phyloP scores from a whole-genome alignment of 306 rosid species.

The Boehmeria nivea region DNA sequence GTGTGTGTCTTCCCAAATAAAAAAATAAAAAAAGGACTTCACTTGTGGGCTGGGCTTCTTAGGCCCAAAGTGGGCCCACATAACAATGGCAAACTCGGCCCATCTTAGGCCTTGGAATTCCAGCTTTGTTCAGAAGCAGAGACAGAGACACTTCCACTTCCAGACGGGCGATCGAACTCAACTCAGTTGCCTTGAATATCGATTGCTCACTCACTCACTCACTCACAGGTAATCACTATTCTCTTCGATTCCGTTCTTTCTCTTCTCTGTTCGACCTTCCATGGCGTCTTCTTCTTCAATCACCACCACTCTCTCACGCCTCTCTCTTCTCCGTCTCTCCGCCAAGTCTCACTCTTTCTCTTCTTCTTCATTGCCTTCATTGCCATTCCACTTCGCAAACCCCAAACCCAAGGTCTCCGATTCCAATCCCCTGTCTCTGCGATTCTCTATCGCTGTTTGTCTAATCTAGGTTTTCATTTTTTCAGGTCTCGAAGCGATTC shows the following conservation, averaged over 20 bases:
- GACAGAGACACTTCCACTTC: too few species aligned
- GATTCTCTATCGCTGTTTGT: neutral
- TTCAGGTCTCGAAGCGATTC: conserved; percentile 40
- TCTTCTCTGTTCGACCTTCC: conserved; percentile 12
- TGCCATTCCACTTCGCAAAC: conserved; percentile 26
- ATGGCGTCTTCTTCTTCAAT: conserved; percentile 41
- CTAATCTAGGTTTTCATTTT: neutral
- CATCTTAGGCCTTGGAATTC: too few species aligned
- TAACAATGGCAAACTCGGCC: neutral
- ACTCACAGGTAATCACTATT: conserved; percentile 2
- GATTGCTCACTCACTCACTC: neutral
- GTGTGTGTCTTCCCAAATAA: too few species aligned
- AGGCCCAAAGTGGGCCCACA: neutral
- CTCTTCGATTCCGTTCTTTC: neutral
- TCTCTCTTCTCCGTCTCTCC: conserved; percentile 40
- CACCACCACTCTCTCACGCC: conserved; percentile 29
- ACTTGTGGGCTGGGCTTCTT: too few species aligned
- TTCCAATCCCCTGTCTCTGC: neutral
- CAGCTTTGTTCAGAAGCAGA: too few species aligned
- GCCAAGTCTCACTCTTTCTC: conserved; percentile 13
- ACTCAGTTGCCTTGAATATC: too few species aligned
- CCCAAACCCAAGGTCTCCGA: conserved; percentile 45
- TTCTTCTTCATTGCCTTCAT: conserved; percentile 16
- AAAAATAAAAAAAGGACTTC: too few species aligned
- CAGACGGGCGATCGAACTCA: too few species aligned